These are phyloP conservation scores for Datisca glomerata DNA, from an alignment of 306 rosid species.

Conservation along the genomic window DNA sequence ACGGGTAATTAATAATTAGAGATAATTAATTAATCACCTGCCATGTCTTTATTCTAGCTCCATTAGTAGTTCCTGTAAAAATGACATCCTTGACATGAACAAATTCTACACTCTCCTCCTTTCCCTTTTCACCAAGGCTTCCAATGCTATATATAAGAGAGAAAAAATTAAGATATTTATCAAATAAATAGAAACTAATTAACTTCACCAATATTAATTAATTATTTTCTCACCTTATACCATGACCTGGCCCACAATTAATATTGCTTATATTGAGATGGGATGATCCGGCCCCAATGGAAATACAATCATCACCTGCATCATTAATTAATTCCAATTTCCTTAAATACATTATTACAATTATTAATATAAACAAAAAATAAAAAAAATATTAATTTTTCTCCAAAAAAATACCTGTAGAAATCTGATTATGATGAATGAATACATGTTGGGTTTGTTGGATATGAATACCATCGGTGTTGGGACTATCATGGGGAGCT, in stretches of 20 bases:
- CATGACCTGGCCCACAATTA: conserved; percentile 5
- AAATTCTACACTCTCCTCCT: background rate
- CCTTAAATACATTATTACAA: background rate
- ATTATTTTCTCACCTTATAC: conserved; percentile 6
- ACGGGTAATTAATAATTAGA: background rate
- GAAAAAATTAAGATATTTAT: background rate
- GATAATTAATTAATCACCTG: conserved; percentile 8
- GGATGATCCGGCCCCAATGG: conserved; percentile 6
- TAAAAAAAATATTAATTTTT: background rate
- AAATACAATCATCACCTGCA: conserved; percentile 9
- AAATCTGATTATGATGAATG: background rate
- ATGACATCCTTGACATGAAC: conserved; percentile 5
- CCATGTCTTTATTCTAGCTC: conserved; percentile 13
- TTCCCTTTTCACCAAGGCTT: conserved; percentile 8
- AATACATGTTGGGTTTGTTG: background rate
- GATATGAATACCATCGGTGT: conserved; percentile 9
- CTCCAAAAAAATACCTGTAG: conserved; percentile 10
- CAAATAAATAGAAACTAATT: background rate
- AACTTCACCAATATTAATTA: background rate
- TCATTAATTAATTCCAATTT: background rate
- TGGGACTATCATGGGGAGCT: background rate
- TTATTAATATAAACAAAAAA: background rate
- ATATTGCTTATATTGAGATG: background rate
- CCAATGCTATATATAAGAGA: conserved; percentile 8
- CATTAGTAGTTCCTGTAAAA: conserved; percentile 1